Evolutionary conservation across 192 early-diverging fungal genomes (phyloP), one percentile per base, ranked within the genome.

Genomic region (Thoreauomyces humboldtii): DNA sequence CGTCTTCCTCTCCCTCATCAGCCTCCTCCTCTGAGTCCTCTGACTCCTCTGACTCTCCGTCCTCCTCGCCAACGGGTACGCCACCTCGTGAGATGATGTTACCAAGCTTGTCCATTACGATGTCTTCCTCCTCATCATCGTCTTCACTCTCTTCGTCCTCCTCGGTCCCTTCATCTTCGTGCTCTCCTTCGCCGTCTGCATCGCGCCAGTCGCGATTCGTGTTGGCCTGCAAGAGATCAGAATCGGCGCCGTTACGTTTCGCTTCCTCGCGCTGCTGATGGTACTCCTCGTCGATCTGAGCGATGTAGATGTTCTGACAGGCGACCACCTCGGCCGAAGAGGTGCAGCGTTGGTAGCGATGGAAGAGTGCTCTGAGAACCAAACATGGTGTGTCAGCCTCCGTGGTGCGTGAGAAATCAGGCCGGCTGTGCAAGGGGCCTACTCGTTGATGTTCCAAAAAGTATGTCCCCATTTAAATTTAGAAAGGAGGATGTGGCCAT

Each of bases 381-480:
- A n/a, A n/a, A n/a, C n/a, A n/a, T n/a, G n/a, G 37, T 36, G 15
- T 34, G 21, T 0, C 27, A 9, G 22, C 24, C 5, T 41, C n/a
- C 9, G 3, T 17, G 17, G 29, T 44, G 24, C 45, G 0, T 28
- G 7, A 43, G 11, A n/a, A 12, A 22, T 37, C 2, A 21, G n/a
- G n/a, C n/a, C n/a, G n/a, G n/a, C n/a, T n/a, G n/a, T n/a, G n/a
- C n/a, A n/a, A n/a, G n/a, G 17, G 22, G 22, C 17, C 25, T 77
- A 87, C 82, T 77, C 83, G 71, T 99, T 99, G 7, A 99, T 82
- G 52, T 92, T 87, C 41, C 82, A 82, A 67, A 99, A 99, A 0
- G 87, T 88, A 69, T 94, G 91, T 17, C 97, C 97, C 94, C 94
- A 98, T 53, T 88, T 94, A 83, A 99, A 99, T 59, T 88, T 88